Conservation (phyloP, 129 eudicot genomes). For the Gnaphalium uliginosum region DNA sequence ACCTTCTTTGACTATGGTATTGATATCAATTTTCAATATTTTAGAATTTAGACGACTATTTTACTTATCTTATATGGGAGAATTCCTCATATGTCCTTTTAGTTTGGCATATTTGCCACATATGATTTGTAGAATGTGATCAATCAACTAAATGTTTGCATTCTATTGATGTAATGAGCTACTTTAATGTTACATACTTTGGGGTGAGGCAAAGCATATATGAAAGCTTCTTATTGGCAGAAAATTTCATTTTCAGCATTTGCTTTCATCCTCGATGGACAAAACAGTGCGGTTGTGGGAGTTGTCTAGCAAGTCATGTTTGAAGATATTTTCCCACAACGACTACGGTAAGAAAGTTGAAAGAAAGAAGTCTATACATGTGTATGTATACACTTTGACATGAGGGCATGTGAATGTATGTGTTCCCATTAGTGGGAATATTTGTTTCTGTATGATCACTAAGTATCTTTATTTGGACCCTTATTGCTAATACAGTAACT, state of each 20-base stretch:
- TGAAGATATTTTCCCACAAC: constrained; percentile 94
- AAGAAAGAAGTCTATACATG: not conserved
- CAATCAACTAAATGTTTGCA: constrained; percentile 17
- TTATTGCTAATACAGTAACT: constrained; percentile 61
- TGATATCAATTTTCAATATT: not conserved
- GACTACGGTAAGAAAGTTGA: constrained; percentile 68
- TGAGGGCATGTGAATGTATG: not conserved
- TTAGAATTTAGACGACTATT: not conserved
- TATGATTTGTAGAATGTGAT: not conserved
- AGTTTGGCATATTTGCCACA: not conserved
- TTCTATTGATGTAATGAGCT: not conserved
- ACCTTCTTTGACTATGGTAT: not conserved
- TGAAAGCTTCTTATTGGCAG: constrained; percentile 23
- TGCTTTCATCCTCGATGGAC: constrained; percentile 99
- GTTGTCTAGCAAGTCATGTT: constrained; percentile 81
- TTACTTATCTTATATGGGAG: constrained; percentile 1
- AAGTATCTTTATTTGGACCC: not conserved
- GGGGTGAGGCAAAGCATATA: constrained; percentile 11
- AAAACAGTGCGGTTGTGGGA: constrained; percentile 97
- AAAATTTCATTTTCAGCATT: constrained; percentile 56
- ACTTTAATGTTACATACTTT: not conserved
- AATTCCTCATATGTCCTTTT: not conserved
- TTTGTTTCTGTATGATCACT: constrained; percentile 2
- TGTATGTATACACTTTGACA: not conserved
- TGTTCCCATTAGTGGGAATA: not conserved